Percentiles rank a stretch among this genome's conserved stretches.
Conservation (phyloP, 495 filamentous ascomycete species). For the Cudoniella acicularis region DNA sequence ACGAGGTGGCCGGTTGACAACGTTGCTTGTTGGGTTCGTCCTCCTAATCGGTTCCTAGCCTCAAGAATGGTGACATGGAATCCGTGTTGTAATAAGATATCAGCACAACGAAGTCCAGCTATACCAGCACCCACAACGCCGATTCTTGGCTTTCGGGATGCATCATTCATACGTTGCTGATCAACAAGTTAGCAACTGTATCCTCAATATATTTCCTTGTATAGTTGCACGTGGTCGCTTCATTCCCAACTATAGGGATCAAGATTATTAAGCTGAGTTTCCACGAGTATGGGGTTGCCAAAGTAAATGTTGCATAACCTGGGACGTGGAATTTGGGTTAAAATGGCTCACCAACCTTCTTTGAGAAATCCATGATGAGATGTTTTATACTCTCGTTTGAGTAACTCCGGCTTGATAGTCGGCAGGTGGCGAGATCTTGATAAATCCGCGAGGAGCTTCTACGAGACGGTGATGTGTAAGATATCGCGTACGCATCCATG, state of each 20-base stretch:
- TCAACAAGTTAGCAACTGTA: background rate
- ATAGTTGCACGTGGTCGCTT: too few relatives aligned
- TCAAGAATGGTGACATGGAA: slow-evolving; percentile 83
- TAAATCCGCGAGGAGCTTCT: slow-evolving; percentile 43
- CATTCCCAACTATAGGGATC: too few relatives aligned
- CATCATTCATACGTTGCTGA: slow-evolving; percentile 34
- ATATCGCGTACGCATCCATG: slow-evolving; percentile 49
- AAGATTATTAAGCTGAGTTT: too few relatives aligned
- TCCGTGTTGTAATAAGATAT: slow-evolving; percentile 73
- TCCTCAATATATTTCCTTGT: too few relatives aligned
- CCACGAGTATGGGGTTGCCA: background rate
- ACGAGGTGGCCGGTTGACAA: slow-evolving; percentile 45
- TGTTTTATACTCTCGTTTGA: slow-evolving; percentile 28
- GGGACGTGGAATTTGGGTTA: too few relatives aligned
- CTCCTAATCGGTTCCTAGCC: slow-evolving; percentile 77
- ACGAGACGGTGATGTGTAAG: slow-evolving; percentile 37
- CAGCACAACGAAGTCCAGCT: slow-evolving; percentile 82
- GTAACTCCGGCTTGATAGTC: slow-evolving; percentile 15
- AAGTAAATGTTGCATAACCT: background rate
- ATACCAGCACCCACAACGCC: slow-evolving; percentile 84
- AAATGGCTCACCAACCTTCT: slow-evolving; percentile 26
- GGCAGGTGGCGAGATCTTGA: slow-evolving; percentile 39
- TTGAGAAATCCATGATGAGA: slow-evolving; percentile 32
- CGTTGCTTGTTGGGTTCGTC: slow-evolving; percentile 60
- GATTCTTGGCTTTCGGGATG: slow-evolving; percentile 42